Conservation (phyloP, 345 rosid genomes). For the Linum tenue region DNA sequence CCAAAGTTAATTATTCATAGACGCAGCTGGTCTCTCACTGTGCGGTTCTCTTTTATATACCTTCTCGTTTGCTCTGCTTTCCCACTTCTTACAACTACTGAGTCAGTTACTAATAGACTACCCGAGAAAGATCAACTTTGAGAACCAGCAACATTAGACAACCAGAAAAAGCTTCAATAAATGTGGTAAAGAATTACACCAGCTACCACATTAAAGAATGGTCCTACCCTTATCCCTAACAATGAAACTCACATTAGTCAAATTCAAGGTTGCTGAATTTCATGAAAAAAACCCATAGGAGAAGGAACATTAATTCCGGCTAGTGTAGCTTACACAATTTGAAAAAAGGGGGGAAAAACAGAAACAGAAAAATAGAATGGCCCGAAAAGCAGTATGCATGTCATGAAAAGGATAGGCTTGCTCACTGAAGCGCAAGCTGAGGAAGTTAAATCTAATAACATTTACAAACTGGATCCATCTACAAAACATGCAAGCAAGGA, state of each 20-base stretch:
- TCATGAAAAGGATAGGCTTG: not conserved
- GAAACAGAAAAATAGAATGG: not conserved
- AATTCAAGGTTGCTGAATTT: conserved; percentile 9
- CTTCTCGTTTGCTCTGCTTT: not conserved
- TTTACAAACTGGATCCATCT: no score
- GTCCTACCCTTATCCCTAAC: conserved; percentile 18
- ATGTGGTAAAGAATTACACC: conserved; percentile 7
- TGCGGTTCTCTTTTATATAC: not conserved
- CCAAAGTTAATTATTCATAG: no score
- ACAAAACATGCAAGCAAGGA: no score
- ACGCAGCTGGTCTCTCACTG: not conserved
- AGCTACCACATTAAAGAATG: conserved; percentile 16
- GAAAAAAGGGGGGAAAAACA: conserved; percentile 3
- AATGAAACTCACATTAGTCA: not conserved
- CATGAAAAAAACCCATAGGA: no score
- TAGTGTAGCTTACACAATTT: no score
- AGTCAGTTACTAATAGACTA: not conserved
- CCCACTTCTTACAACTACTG: no score
- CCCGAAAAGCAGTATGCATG: not conserved
- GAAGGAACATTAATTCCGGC: no score
- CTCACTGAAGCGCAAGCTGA: not conserved
- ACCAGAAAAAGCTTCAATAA: conserved; percentile 7
- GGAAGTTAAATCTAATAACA: no score
- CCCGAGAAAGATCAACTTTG: conserved; percentile 6
- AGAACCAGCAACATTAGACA: conserved; percentile 7